These are phyloP conservation scores for Penicillium verrucosum DNA, from an alignment of 2,329 filamentous ascomycete genomes.

Conservation along the genomic window DNA sequence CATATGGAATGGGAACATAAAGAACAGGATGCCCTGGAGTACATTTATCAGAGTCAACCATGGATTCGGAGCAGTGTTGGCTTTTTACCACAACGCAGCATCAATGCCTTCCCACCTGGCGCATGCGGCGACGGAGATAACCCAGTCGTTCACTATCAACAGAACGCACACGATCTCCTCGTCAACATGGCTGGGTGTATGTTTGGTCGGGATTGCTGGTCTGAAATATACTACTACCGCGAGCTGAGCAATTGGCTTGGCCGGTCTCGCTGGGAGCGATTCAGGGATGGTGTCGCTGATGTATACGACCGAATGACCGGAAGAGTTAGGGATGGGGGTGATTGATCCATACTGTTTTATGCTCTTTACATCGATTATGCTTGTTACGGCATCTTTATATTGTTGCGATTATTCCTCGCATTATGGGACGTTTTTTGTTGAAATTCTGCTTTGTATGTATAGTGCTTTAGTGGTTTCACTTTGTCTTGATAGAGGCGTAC, in stretches of 20 bases:
- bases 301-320: conserved; percentile 19
- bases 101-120: conserved; percentile 90
- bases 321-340: conserved; percentile 14
- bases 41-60: conserved; percentile 84
- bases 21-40: conserved; percentile 91
- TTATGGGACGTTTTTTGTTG: not conserved
- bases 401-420: not conserved
- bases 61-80: conserved; percentile 87
- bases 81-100: conserved; percentile 84
- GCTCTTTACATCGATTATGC: not conserved
- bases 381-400: not conserved
- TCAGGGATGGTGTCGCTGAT: conserved; percentile 31
- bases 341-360: not conserved
- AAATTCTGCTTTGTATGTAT: conserved; percentile 1
- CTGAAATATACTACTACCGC: conserved; percentile 93
- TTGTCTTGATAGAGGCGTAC: not conserved
- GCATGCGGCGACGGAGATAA: conserved; percentile 68
- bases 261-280: conserved; percentile 72
- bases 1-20: conserved; percentile 99
- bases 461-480: not conserved
- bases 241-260: conserved; percentile 89
- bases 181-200: conserved; percentile 99
- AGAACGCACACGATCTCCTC: conserved; percentile 82
- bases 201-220: conserved; percentile 96
- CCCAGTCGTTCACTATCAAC: conserved; percentile 76